Conservation (phyloP, 75 land plant species). For the Pseudotsuga menziesii region DNA sequence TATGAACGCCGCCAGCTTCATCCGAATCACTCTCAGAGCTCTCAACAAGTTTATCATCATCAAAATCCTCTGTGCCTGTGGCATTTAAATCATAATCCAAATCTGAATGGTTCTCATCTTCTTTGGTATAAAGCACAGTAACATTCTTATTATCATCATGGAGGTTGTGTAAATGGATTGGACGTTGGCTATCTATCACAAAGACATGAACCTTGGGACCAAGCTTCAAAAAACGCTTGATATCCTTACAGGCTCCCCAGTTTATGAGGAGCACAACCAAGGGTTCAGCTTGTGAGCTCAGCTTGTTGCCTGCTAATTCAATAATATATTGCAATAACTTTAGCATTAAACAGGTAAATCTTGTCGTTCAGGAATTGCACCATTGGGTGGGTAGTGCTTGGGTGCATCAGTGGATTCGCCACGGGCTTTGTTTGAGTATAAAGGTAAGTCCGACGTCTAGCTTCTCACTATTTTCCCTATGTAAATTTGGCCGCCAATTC, state of each 20-base stretch:
- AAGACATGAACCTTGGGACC: constrained; percentile 58
- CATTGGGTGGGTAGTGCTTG: too few relatives aligned
- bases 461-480: too few relatives aligned
- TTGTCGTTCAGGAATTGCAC: too few relatives aligned
- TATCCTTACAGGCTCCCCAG: constrained; percentile 81
- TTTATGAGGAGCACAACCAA: constrained; percentile 72
- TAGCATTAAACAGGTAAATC: too few relatives aligned
- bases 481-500: too few relatives aligned
- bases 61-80: constrained; percentile 31
- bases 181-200: constrained; percentile 91
- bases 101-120: constrained; percentile 84
- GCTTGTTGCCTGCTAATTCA: constrained; percentile 27
- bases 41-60: constrained; percentile 6
- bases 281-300: constrained; percentile 29
- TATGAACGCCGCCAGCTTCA: constrained; percentile 5
- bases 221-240: constrained; percentile 43
- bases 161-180: constrained; percentile 84
- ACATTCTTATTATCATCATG: constrained; percentile 62
- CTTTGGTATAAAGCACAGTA: constrained; percentile 63
- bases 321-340: constrained; percentile 54
- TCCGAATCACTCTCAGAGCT: constrained; percentile 4
- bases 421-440: too few relatives aligned
- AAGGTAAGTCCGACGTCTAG: too few relatives aligned
- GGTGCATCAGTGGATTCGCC: too few relatives aligned
- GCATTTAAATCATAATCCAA: constrained; percentile 64